Evolutionary conservation across 805 yeast species (phyloP).

Genomic region (Blastobotrys mokoenaii): DNA sequence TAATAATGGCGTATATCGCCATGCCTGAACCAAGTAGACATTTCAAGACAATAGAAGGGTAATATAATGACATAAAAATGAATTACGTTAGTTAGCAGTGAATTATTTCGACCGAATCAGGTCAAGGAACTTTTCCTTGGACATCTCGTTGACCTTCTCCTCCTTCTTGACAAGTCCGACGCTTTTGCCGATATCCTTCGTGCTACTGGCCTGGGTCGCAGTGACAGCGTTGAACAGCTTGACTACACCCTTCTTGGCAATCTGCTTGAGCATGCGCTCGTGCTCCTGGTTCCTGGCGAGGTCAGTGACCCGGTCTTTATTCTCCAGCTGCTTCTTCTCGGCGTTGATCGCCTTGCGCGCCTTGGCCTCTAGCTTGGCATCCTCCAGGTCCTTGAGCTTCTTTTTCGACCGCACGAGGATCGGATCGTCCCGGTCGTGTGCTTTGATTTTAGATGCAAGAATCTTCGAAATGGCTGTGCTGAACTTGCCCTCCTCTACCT

Average conservation of each 20-base stretch:
- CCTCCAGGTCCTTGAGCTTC: conserved; percentile 62
- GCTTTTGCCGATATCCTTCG: conserved; percentile 28
- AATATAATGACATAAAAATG: not conserved
- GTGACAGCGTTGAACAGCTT: conserved; percentile 75
- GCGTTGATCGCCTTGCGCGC: conserved; percentile 62
- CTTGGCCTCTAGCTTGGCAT: conserved; percentile 72
- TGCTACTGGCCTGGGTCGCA: conserved; percentile 48
- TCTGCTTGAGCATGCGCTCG: conserved; percentile 63
- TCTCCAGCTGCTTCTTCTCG: conserved; percentile 63
- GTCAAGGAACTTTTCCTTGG: conserved; percentile 85
- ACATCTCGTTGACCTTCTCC: conserved; percentile 56
- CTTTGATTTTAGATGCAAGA: conserved; percentile 76
- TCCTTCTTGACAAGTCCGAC: conserved; percentile 28
- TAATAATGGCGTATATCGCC: no score
- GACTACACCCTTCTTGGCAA: conserved; percentile 85
- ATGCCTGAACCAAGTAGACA: no score
- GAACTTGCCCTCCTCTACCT: conserved; percentile 57
- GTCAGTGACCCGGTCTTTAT: conserved; percentile 58
- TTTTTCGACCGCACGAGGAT: conserved; percentile 77
- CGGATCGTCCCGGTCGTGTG: conserved; percentile 84
- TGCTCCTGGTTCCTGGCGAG: conserved; percentile 55
- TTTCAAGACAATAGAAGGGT: no score
- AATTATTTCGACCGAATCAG: conserved; percentile 41
- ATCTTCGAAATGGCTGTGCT: conserved; percentile 80
- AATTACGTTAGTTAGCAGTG: conserved; percentile 9